phyloP scores from a whole-genome alignment of 352 stramenopile genomes.

The Phytophthora idaei region DNA sequence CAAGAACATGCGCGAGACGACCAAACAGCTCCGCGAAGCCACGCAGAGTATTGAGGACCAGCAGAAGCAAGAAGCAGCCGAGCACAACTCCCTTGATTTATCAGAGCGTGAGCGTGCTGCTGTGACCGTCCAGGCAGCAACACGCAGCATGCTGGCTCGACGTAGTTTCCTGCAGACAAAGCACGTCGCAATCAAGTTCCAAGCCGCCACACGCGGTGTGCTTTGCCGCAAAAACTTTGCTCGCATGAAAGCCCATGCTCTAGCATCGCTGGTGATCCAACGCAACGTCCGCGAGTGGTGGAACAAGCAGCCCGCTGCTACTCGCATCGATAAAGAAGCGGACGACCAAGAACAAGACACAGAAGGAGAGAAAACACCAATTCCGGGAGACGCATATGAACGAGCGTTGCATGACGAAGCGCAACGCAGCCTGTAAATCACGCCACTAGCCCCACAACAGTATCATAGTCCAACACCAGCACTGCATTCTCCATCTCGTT shows the following conservation, averaged over 20 bases:
- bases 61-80: slow-evolving; percentile 45
- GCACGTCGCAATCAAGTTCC: slow-evolving; percentile 88
- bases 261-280: slow-evolving; percentile 86
- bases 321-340: slow-evolving; percentile 16
- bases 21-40: slow-evolving; percentile 80
- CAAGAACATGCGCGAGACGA: slow-evolving; percentile 88
- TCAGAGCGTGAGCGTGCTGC: slow-evolving; percentile 74
- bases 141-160: slow-evolving; percentile 80
- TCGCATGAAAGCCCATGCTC: slow-evolving; percentile 83
- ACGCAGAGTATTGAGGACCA: slow-evolving; percentile 65
- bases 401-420: slow-evolving; percentile 7
- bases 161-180: slow-evolving; percentile 85
- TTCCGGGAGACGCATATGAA: slow-evolving; percentile 9
- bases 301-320: slow-evolving; percentile 59
- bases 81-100: slow-evolving; percentile 30
- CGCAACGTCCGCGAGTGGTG: slow-evolving; percentile 87
- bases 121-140: slow-evolving; percentile 86
- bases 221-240: slow-evolving; percentile 88
- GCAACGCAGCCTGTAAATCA: slow-evolving; percentile 24
- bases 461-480: slow-evolving; percentile 26
- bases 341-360: slow-evolving; percentile 14
- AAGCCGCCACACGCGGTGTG: slow-evolving; percentile 81
- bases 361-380: slow-evolving; percentile 15
- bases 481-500: slow-evolving; percentile 28
- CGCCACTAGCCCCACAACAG: slow-evolving; percentile 5